A percentile compares a stretch with the other conserved stretches of the same genome.
Conservation (phyloP, 2,329 filamentous ascomycete genomes). For the Colletotrichum aenigma region DNA sequence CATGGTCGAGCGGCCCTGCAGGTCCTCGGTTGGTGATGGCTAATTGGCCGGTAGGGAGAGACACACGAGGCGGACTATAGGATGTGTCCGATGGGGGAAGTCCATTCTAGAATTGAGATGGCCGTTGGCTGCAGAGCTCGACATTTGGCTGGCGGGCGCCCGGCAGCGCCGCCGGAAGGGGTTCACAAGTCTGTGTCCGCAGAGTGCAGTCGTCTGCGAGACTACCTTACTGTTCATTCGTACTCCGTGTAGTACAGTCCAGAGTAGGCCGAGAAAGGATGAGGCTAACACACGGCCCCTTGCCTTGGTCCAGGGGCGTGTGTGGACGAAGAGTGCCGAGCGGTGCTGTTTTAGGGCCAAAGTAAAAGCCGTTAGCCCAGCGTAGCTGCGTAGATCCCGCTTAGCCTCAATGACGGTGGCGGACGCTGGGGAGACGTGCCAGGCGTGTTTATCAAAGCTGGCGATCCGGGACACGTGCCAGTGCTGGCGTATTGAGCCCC, state of each 20-base stretch:
- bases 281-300: slow-evolving; percentile 18
- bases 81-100: slow-evolving; percentile 19
- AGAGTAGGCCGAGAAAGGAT: not conserved
- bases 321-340: slow-evolving; percentile 12
- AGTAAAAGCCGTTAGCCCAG: slow-evolving; percentile 16
- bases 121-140: slow-evolving; percentile 5
- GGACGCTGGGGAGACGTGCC: not conserved
- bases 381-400: slow-evolving; percentile 16
- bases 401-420: not conserved
- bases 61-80: not conserved
- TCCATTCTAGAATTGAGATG: slow-evolving; percentile 18
- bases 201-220: not conserved
- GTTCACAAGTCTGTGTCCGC: not conserved
- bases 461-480: slow-evolving; percentile 6
- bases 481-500: not conserved
- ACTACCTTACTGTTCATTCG: not conserved
- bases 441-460: slow-evolving; percentile 4
- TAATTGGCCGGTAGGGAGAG: slow-evolving; percentile 7
- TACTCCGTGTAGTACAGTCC: not conserved
- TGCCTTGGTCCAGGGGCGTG: not conserved
- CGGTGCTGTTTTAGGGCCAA: slow-evolving; percentile 12
- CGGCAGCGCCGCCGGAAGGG: not conserved
- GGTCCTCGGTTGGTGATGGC: not conserved
- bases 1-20: slow-evolving; percentile 11
- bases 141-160: not conserved